These are phyloP conservation scores for Trichoderma atrobrunneum DNA, from an alignment of 2,329 filamentous ascomycete genomes.

Conservation along the genomic window DNA sequence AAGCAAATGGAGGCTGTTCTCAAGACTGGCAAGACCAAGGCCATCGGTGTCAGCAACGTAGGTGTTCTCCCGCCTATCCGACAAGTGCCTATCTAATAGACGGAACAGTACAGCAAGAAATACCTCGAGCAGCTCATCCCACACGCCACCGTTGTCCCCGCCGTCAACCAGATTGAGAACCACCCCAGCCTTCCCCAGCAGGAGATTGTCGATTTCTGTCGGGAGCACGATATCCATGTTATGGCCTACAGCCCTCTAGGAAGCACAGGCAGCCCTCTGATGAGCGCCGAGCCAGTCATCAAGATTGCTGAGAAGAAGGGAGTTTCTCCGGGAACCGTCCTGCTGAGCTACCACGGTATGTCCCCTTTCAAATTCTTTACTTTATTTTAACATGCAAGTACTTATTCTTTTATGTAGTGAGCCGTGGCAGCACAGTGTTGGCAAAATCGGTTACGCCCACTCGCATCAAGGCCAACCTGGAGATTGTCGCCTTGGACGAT, in stretches of 20 bases:
- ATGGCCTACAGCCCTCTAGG: conserved; percentile 70
- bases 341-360: conserved; percentile 71
- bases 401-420: conserved; percentile 45
- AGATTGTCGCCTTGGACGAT: conserved; percentile 62
- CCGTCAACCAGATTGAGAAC: conserved; percentile 73
- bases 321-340: conserved; percentile 58
- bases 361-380: conserved; percentile 15
- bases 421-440: conserved; percentile 66
- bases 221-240: conserved; percentile 65
- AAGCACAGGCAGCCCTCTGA: conserved; percentile 61
- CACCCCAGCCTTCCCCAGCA: conserved; percentile 69
- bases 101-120: conserved; percentile 48
- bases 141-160: conserved; percentile 54
- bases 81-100: background rate
- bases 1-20: conserved; percentile 69
- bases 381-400: background rate
- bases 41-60: conserved; percentile 56
- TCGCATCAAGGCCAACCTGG: conserved; percentile 68
- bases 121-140: conserved; percentile 56
- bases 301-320: conserved; percentile 63
- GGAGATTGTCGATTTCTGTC: conserved; percentile 68
- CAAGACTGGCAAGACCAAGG: conserved; percentile 54
- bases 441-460: conserved; percentile 68
- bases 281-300: conserved; percentile 60
- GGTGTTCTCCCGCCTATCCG: conserved; percentile 15